Evolutionary conservation across 108 stramenopile species (phyloP).

Genomic region (Nitzschia inconspicua): DNA sequence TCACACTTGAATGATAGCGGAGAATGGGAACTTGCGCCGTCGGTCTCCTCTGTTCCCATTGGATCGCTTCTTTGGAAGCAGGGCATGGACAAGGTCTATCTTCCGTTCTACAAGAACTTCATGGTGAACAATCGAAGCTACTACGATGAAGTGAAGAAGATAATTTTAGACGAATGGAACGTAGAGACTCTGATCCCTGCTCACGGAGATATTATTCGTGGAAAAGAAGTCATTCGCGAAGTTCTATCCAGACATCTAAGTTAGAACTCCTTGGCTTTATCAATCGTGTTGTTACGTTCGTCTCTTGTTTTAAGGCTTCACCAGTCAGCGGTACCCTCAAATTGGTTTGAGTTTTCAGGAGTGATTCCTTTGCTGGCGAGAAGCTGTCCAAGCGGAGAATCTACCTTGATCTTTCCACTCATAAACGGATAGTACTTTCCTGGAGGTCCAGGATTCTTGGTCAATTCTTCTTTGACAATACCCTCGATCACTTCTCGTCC

Average conservation of each 20-base stretch:
- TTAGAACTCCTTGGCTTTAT: conserved; percentile 4
- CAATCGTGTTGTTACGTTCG: neutral
- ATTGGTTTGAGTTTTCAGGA: conserved; percentile 89
- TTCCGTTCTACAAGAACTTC: conserved; percentile 78
- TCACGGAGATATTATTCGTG: conserved; percentile 83
- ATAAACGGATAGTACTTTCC: conserved; percentile 92
- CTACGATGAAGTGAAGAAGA: conserved; percentile 20
- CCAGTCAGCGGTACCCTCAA: conserved; percentile 88
- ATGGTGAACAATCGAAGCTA: conserved; percentile 60
- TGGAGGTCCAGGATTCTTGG: conserved; percentile 86
- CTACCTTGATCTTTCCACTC: conserved; percentile 88
- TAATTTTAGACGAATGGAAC: conserved; percentile 63
- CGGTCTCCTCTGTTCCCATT: conserved; percentile 57
- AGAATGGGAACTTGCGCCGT: conserved; percentile 72
- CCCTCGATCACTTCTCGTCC: conserved; percentile 88
- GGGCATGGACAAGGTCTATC: conserved; percentile 81
- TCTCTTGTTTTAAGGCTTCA: conserved; percentile 38
- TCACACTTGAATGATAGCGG: conserved; percentile 35
- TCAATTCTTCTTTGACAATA: conserved; percentile 89
- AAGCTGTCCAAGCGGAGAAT: conserved; percentile 81
- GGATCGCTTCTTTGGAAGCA: conserved; percentile 67
- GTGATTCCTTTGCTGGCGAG: conserved; percentile 85
- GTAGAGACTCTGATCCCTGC: conserved; percentile 72
- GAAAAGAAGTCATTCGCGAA: conserved; percentile 44
- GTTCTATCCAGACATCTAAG: conserved; percentile 42